Evolutionary conservation across 1,139 yeast genomes (phyloP), one percentile per base, ranked within the genome.

Genomic region (Sugiyamaella sp.): DNA sequence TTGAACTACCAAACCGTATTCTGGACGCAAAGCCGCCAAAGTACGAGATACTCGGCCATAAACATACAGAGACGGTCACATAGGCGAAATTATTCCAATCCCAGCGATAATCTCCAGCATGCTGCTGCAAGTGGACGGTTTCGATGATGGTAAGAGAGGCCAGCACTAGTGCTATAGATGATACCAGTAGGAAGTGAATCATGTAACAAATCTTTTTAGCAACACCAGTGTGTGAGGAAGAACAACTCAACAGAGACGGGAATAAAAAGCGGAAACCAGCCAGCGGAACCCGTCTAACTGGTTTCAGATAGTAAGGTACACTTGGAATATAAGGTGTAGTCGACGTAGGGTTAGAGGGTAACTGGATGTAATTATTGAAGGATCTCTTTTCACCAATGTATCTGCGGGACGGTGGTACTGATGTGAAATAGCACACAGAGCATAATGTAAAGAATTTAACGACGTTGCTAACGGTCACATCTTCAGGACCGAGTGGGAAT

Each of bases 381-480:
- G 35, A 81, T 65, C 78, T 80, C 72, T 82, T 89, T 64, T 85
- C 79, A 1, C 95, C 95, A 53, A 86, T 68, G 49, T 90, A 73
- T 0, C 97, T 86, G 14, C 97, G 77, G 1, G 97, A 85, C 54
- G 90, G 76, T 46, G 99, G 99, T 35, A 89, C 78, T 2, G 96
- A 86, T 53, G 93, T 76, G 25, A 84, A 71, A 64, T 89, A 87
- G 98, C 99, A 93, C 54, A 93, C 82, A 2, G n/a, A n/a, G n/a
- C n/a, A n/a, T n/a, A n/a, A n/a, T n/a, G 80, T 71, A 19, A 90
- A 77, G 46, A 93, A 81, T 5, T 91, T 95, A 52, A 86, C 66
- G 84, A 93, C 82, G 10, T 97, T 89, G 17, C 96, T 95, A 53
- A 86, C 72, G 46, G 99, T 99, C 56, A 93, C 89, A 1, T 97